A percentile compares a stretch with the other conserved stretches of the same genome.
Conservation (phyloP, 2,329 filamentous ascomycete genomes). For the Drechslerella dactyloides region DNA sequence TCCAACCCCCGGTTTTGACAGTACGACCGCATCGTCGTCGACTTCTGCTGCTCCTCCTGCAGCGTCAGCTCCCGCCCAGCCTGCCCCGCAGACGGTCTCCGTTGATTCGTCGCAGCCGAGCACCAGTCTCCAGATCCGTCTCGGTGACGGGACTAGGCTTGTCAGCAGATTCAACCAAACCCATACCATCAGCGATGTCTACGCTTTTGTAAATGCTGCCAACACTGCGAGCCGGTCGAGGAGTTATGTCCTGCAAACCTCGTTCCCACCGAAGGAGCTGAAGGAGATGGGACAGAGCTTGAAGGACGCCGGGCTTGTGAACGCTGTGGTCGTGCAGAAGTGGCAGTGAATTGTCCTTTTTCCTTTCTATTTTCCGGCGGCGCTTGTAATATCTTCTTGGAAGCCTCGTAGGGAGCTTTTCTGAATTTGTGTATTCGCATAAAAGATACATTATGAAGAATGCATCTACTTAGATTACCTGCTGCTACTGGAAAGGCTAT, state of each 20-base stretch:
- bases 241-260: slow-evolving; percentile 78
- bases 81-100: slow-evolving; percentile 56
- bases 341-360: slow-evolving; percentile 61
- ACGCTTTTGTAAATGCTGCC: slow-evolving; percentile 73
- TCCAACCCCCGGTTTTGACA: slow-evolving; percentile 69
- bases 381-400: too few species aligned
- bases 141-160: slow-evolving; percentile 77
- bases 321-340: slow-evolving; percentile 66
- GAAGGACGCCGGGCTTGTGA: slow-evolving; percentile 61
- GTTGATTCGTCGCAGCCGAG: slow-evolving; percentile 72
- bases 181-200: slow-evolving; percentile 78
- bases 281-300: slow-evolving; percentile 65
- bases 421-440: not conserved
- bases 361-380: too few species aligned
- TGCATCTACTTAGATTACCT: too few species aligned
- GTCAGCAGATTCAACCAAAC: slow-evolving; percentile 82
- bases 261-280: slow-evolving; percentile 82
- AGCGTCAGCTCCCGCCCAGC: slow-evolving; percentile 53
- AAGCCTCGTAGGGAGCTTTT: slow-evolving; percentile 4
- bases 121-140: slow-evolving; percentile 75
- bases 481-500: not conserved
- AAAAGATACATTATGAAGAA: not conserved
- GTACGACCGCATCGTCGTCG: slow-evolving; percentile 58
- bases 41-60: slow-evolving; percentile 57
- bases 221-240: slow-evolving; percentile 66